Evolutionary conservation across 768 basidiomycete species (phyloP), one percentile per base, ranked within the genome.

Genomic region (Tulasnella sp.): DNA sequence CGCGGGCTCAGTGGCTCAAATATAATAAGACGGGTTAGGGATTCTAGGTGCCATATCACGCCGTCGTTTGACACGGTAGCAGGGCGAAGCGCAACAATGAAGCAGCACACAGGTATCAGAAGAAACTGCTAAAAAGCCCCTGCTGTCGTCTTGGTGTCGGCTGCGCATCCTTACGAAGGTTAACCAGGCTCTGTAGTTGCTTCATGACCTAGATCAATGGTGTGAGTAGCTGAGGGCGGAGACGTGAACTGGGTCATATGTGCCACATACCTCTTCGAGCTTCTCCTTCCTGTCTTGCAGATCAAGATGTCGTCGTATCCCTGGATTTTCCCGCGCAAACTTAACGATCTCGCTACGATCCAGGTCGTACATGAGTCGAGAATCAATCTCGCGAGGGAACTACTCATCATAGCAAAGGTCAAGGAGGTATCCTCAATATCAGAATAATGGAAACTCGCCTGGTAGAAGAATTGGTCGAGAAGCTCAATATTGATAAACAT

Each of bases 401-500:
- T 96, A 62, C 4, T 5, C 27, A 59, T 1, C 25, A 31, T 17
- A 25, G 41, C 27, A 15, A 54, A 12, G n/a, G 57, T 48, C 44
- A 59, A 25, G 1, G 30, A 54, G 8, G 60, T 38, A 22, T 24
- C 17, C 44, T 15, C 12, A 10, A 21, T n/a, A 29, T 42, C 2
- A 3, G 19, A 57, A 12, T 25, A 10, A 25, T 48, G 50, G 44
- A 52, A 21, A 68, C 78, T 45, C 64, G 88, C 91, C 77, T 94
- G 91, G 67, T 98, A 96, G 76, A 98, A 98, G 78, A 98, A 99
- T 65, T 97, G 93, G 66, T 96, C 93, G 1, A 98, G 79, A 9
- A 99, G 76, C 69, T 99, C 96, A 60, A 99, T 96, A 73, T 92
- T 96, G 77, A 99, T 96, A 71, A 98, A 98, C 86, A 97, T 91